Evolutionary conservation across 176 grass and related monocot species (phyloP), one percentile per base, ranked within the genome.

Genomic region (Miscanthus lutarioriparius): DNA sequence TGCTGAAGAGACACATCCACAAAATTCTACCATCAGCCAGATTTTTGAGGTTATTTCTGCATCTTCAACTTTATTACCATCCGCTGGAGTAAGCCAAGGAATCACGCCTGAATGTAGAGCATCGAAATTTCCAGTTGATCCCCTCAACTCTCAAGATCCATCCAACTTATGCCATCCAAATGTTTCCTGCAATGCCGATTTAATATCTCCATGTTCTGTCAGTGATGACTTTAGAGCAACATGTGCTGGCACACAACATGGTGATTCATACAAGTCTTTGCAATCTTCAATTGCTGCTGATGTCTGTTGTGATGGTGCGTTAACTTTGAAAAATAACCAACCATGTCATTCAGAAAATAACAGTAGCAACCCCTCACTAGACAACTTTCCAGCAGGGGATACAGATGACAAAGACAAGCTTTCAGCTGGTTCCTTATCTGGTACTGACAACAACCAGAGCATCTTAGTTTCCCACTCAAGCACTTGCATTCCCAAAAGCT

Each of bases 401-500:
- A 49, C 61, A 54, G 68, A 76, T 90, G 62, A 78, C 5, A 53
- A 68, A 75, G 74, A 81, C 43, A 84, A 91, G 23, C 69, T 92
- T 86, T 80, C 77, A 76, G 47, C 44, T 72, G 88, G 84, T 74
- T 87, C 89, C 74, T 86, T 92, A 70, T 79, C 88, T 48, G 87
- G 86, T 85, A 75, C 82, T 64, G 92, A 92, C 51, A 92, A 85
- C 63, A 81, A 83, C 59, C 87, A 93, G 59, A 98, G 81, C 80
- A 97, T 98, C 67, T 80, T 98, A 74, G 89, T 98, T 91, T 98
- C 91, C 17, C 33, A 90, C 53, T 95, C 95, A 82, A 98, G 80
- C 66, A 95, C 87, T 72, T 94, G 92, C 72, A 83, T 86, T 20
- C 78, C 78, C 27, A 98, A 91, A 93, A 84, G 85, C 49, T 77